These are phyloP conservation scores for Cyclotella cryptica DNA, from an alignment of 108 stramenopile species.

Conservation along the genomic window DNA sequence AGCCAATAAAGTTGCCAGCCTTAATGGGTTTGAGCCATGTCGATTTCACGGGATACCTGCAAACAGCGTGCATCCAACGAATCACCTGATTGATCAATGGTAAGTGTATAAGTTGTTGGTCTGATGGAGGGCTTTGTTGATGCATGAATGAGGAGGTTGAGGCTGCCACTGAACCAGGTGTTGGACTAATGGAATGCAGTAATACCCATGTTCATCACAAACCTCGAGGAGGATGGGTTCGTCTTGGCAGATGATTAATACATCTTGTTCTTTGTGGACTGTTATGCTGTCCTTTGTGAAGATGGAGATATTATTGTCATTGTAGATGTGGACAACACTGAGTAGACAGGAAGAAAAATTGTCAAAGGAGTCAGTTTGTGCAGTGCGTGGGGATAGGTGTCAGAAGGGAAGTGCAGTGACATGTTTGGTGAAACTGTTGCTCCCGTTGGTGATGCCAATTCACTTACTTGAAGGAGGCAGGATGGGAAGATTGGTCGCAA, in stretches of 20 bases:
- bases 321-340: neutral
- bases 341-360: neutral
- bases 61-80: neutral
- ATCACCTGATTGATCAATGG: neutral
- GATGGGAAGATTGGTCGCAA: neutral
- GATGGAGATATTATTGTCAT: no score
- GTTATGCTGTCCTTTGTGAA: neutral
- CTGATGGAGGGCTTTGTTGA: neutral
- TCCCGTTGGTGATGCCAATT: neutral
- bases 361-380: neutral
- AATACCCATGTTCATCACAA: neutral
- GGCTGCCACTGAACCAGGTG: neutral
- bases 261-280: conserved; percentile 4
- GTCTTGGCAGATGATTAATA: neutral
- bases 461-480: neutral
- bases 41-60: neutral
- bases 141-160: no score
- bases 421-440: neutral
- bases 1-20: conserved; percentile 4
- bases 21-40: conserved; percentile 27
- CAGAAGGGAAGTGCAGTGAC: neutral
- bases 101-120: neutral
- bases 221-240: neutral
- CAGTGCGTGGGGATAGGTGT: neutral
- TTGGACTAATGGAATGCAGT: neutral